Conservation (phyloP, 2,329 filamentous ascomycete genomes). For the Hortaea werneckii region DNA sequence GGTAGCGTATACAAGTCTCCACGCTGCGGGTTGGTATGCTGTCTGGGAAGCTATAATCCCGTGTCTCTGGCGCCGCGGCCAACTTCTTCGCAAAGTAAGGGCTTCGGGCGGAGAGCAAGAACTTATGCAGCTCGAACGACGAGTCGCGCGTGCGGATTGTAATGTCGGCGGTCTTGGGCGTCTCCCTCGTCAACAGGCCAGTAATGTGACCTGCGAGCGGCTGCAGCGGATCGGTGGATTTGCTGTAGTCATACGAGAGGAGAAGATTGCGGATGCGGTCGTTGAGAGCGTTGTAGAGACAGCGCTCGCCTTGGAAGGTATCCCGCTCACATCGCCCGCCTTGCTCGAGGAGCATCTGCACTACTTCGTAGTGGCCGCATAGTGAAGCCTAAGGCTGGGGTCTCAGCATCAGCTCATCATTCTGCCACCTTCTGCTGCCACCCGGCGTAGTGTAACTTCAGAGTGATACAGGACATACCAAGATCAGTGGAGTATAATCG, state of each 20-base stretch:
- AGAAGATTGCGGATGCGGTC: conserved; percentile 86
- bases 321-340: conserved; percentile 87
- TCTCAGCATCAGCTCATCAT: conserved; percentile 20
- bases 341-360: conserved; percentile 74
- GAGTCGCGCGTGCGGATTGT: conserved; percentile 56
- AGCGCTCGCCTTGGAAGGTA: conserved; percentile 89
- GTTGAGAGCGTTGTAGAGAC: conserved; percentile 92
- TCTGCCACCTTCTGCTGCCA: neutral
- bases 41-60: conserved; percentile 59
- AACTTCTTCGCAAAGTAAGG: conserved; percentile 79
- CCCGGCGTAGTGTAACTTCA: neutral
- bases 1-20: conserved; percentile 65
- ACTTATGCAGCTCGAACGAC: conserved; percentile 76
- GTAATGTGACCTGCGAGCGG: conserved; percentile 83
- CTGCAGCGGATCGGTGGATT: conserved; percentile 82
- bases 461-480: conserved; percentile 50
- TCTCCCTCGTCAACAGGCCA: conserved; percentile 58
- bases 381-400: conserved; percentile 58
- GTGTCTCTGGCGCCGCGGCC: conserved; percentile 55
- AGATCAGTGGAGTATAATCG: conserved; percentile 89
- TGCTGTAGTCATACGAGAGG: conserved; percentile 88
- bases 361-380: conserved; percentile 90
- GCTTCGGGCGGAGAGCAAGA: conserved; percentile 74
- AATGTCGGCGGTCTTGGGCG: conserved; percentile 73
- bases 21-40: conserved; percentile 68